A percentile compares a stretch with the other conserved stretches of the same genome.
Conservation (phyloP, 2,329 filamentous ascomycete species). For the Pseudogymnoascus destructans region DNA sequence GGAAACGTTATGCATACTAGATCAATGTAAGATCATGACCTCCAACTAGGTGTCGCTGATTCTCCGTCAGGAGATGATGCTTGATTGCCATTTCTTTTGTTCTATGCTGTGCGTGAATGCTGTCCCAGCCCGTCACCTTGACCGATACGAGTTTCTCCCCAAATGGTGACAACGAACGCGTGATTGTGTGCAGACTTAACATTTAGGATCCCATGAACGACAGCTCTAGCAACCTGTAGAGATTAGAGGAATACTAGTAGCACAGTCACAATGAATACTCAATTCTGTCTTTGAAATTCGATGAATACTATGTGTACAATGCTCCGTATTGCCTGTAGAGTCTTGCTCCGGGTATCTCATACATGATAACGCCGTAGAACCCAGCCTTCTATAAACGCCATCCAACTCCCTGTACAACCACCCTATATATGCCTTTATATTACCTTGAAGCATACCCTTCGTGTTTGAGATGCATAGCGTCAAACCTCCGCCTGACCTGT, state of each 20-base stretch:
- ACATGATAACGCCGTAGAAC: background rate
- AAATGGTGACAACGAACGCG: background rate
- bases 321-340: background rate
- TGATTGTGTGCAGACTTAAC: background rate
- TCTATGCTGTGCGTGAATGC: conserved; percentile 5
- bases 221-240: background rate
- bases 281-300: background rate
- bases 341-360: conserved; percentile 3
- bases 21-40: conserved; percentile 45
- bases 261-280: background rate
- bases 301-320: background rate
- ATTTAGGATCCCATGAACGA: background rate
- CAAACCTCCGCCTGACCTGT: conserved; percentile 20
- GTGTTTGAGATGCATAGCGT: conserved; percentile 22
- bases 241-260: background rate
- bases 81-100: conserved; percentile 67
- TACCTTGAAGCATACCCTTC: conserved; percentile 24
- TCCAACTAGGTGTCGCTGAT: conserved; percentile 82
- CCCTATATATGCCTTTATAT: conserved; percentile 14
- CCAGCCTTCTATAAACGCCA: conserved; percentile 2
- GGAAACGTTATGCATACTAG: conserved; percentile 34
- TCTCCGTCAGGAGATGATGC: conserved; percentile 61
- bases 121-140: background rate
- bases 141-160: background rate
- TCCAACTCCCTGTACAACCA: conserved; percentile 8